Percentiles rank a stretch among this genome's conserved stretches.
Conservation (phyloP, 129 eudicot genomes). For the Lactuca sativa region DNA sequence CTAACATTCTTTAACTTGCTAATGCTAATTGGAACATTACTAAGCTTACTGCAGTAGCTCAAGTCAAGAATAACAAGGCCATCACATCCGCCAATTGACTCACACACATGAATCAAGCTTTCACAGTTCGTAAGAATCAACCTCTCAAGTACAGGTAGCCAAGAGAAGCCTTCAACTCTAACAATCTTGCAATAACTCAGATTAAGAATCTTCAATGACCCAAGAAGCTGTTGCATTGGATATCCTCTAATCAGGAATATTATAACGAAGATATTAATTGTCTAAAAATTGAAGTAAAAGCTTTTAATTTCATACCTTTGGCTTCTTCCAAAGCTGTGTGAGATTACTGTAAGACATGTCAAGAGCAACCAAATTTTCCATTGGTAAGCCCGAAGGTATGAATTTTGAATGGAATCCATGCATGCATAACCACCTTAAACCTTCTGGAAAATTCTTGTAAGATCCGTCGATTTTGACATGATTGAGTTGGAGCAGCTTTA, state of each 20-base stretch:
- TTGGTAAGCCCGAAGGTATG: constrained; percentile 13
- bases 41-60: constrained; percentile 13
- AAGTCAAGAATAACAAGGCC: constrained; percentile 7
- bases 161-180: constrained; percentile 1
- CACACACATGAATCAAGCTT: constrained; percentile 19
- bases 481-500: constrained; percentile 29
- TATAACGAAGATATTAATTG: background rate
- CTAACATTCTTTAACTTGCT: background rate
- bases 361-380: constrained; percentile 25
- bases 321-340: constrained; percentile 13
- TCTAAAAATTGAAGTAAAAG: too few species aligned
- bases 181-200: constrained; percentile 7
- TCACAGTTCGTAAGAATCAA: background rate
- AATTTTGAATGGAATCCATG: constrained; percentile 15
- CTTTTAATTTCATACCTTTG: constrained; percentile 15
- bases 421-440: constrained; percentile 28
- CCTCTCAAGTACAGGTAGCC: constrained; percentile 22
- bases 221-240: constrained; percentile 19
- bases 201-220: constrained; percentile 19
- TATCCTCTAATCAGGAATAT: background rate
- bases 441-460: constrained; percentile 20
- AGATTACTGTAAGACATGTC: constrained; percentile 26
- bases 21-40: constrained; percentile 7
- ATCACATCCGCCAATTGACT: constrained; percentile 17
- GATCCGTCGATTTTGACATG: constrained; percentile 13